Percentiles rank a stretch among this genome's conserved stretches.
Conservation (phyloP, 2,329 filamentous ascomycete species). For the Claviceps africana region DNA sequence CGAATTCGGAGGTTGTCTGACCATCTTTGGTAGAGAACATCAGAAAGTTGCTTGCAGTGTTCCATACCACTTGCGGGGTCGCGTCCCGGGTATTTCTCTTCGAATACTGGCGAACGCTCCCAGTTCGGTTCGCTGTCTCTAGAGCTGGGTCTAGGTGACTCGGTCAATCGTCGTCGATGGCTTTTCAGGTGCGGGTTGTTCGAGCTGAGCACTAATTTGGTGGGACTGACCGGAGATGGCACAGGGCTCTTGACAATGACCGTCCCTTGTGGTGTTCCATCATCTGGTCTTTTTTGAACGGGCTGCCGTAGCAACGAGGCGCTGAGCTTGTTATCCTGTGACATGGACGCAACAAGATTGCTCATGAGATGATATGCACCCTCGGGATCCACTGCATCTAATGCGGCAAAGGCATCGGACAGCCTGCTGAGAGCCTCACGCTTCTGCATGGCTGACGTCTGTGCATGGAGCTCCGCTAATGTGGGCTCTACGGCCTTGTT, state of each 20-base stretch:
- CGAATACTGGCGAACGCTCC: slow-evolving; percentile 33
- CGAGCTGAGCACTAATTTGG: slow-evolving; percentile 62
- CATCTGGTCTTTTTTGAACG: slow-evolving; percentile 25
- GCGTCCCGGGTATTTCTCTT: slow-evolving; percentile 41
- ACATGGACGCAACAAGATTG: slow-evolving; percentile 58
- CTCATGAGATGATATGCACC: slow-evolving; percentile 77
- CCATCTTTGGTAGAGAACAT: slow-evolving; percentile 87
- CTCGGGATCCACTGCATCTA: slow-evolving; percentile 82
- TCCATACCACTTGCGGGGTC: slow-evolving; percentile 63
- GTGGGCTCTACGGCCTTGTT: slow-evolving; percentile 68
- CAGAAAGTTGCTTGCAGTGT: slow-evolving; percentile 75
- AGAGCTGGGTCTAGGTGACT: slow-evolving; percentile 20
- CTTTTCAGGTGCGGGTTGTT: slow-evolving; percentile 77
- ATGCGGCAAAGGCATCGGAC: slow-evolving; percentile 69
- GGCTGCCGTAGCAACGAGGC: slow-evolving; percentile 30
- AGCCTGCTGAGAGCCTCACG: slow-evolving; percentile 72
- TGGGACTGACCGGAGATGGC: slow-evolving; percentile 28
- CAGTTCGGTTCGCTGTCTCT: slow-evolving; percentile 31
- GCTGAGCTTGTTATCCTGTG: slow-evolving; percentile 53
- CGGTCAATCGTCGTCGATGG: slow-evolving; percentile 52
- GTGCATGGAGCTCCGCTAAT: slow-evolving; percentile 75
- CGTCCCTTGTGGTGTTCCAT: slow-evolving; percentile 38
- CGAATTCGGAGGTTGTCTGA: slow-evolving; percentile 63
- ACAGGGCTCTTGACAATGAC: slow-evolving; percentile 42
- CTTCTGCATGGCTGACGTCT: slow-evolving; percentile 52